These are phyloP conservation scores for Jatropha curcas DNA, from an alignment of 345 rosid genomes.

Conservation along the genomic window DNA sequence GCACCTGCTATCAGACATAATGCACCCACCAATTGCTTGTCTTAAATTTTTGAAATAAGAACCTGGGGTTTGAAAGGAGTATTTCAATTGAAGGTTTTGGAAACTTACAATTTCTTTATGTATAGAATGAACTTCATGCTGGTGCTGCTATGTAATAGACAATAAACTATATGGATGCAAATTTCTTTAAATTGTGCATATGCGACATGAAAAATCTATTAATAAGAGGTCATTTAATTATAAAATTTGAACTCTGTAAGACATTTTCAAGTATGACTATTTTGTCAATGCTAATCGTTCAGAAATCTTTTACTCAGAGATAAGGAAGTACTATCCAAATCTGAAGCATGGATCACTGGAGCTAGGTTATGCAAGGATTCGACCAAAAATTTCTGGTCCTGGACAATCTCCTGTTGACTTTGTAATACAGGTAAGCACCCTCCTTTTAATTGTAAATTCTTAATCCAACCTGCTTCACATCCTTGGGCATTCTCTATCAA, in stretches of 20 bases:
- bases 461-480: background rate
- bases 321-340: conserved; percentile 75
- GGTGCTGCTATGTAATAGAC: background rate
- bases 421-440: conserved; percentile 61
- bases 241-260: conserved; percentile 10
- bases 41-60: background rate
- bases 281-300: conserved; percentile 48
- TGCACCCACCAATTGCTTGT: background rate
- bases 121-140: background rate
- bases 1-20: no score
- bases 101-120: background rate
- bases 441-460: background rate
- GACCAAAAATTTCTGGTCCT: conserved; percentile 83
- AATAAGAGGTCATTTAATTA: background rate
- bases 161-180: background rate
- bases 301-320: conserved; percentile 69
- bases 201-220: background rate
- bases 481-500: background rate
- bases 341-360: conserved; percentile 71
- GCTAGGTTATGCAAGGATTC: conserved; percentile 81
- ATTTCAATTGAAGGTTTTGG: background rate
- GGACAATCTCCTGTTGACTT: conserved; percentile 66
- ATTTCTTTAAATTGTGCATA: background rate
- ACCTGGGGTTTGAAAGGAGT: background rate
- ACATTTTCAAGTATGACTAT: conserved; percentile 62